Base-by-base conservation (phyloP, 2,329 filamentous ascomycete genomes). In the Ophiognomonia clavigignenti-juglandacearum region DNA sequence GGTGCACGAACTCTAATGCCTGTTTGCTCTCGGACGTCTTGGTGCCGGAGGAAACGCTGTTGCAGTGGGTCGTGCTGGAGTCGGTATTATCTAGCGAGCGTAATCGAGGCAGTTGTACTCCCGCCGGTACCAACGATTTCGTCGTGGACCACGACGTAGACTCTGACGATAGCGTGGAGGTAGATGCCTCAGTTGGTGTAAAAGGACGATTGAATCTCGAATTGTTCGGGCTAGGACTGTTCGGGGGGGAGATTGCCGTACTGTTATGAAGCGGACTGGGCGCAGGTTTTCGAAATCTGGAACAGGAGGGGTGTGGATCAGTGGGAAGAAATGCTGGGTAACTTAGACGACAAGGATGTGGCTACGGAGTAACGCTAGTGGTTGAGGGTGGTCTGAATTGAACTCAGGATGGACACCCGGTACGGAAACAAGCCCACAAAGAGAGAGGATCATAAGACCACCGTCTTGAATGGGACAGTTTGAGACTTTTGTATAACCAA, bases 181-280 rank as follows among this genome's bases (percentile, higher is more conserved):
- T 47, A 49, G 54, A 52, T 13, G 57, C 54, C 37, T 58, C 55
- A 48, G 58, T 53, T 23, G 57, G 45, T 37, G 61, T 56, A 26
- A 62, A 60, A 14, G 45, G 35, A 16, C 41, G 29, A 27, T 63
- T 56, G 46, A 67, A 68, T 39, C 57, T 60, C 26, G 64, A 59
- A 46, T 62, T 64, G 46, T 60, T 64, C 51, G 69, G 67, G 54
- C 66, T 73, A 43, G 69, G 61, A 55, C 61, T 71, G 51, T 67
- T 61, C 43, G 71, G 65, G 51, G 67, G 65, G 57, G 70, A 72
- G 40, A 68, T 61, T 45, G 67, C 64, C 48, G 62, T 66, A 54
- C 58, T 70, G 47, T 69, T 67, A 50, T 70, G 68, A 39, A 78
- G 64, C 54, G 75, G 75, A 57, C 74, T 78, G 37, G 74, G 72